Percentiles rank a stretch among this genome's conserved stretches.
phyloP scores from a whole-genome alignment of 768 basidiomycete species.

The Rickenella mellea region DNA sequence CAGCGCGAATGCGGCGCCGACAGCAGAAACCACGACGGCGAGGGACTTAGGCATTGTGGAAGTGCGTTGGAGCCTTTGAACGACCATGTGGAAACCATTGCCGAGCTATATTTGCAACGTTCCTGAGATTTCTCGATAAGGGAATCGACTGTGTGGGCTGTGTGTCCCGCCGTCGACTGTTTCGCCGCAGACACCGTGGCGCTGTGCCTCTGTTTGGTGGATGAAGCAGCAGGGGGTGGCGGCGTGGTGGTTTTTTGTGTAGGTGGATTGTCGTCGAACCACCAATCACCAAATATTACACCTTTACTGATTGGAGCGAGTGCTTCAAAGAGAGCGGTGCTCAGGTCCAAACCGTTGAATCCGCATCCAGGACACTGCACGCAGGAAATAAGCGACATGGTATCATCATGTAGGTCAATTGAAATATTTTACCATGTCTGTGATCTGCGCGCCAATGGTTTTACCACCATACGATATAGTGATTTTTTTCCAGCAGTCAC shows the following conservation, averaged over 20 bases:
- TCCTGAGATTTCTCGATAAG: no score
- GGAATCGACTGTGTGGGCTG: no score
- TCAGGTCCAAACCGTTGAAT: slow-evolving; percentile 35
- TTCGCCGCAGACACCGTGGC: no score
- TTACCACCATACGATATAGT: slow-evolving; percentile 30
- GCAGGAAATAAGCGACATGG: slow-evolving; percentile 1
- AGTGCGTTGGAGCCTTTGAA: no score
- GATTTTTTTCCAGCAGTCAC: slow-evolving; percentile 35
- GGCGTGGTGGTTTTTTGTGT: slow-evolving; percentile 10
- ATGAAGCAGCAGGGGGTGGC: slow-evolving; percentile 7
- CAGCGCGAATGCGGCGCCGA: no score
- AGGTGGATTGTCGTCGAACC: slow-evolving; percentile 13
- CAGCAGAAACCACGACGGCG: no score
- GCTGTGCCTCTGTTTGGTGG: no score
- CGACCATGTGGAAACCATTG: no score
- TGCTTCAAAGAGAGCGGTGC: slow-evolving; percentile 31
- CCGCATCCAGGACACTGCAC: slow-evolving; percentile 31
- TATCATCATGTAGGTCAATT: background rate
- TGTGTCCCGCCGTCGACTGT: no score
- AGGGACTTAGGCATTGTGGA: no score
- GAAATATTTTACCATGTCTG: slow-evolving; percentile 27
- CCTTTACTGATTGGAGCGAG: slow-evolving; percentile 27
- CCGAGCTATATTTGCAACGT: no score
- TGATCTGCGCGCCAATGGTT: slow-evolving; percentile 30
- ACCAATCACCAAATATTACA: slow-evolving; percentile 32